Conservation (phyloP, 176 grass and related monocot species). For the Carex scoparia region DNA sequence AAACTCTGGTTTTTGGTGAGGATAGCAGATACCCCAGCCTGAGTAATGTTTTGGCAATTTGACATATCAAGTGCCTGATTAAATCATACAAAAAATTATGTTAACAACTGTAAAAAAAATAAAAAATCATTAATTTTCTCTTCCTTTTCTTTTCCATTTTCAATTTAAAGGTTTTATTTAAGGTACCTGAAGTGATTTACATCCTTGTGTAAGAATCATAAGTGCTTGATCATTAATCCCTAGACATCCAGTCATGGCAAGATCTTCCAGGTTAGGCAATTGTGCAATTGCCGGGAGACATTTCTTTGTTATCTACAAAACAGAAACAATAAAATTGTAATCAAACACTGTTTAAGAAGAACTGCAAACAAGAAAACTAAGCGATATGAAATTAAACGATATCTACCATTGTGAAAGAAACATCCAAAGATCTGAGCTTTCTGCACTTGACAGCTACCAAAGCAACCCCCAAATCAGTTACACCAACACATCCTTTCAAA, state of each 20-base stretch:
- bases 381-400: conserved; percentile 7
- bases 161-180: neutral
- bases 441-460: conserved; percentile 69
- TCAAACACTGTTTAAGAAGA: conserved; percentile 4
- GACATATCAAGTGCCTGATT: conserved; percentile 75
- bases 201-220: conserved; percentile 36
- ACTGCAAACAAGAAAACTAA: neutral
- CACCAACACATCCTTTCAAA: conserved; percentile 67
- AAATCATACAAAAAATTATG: conserved; percentile 11
- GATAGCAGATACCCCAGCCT: conserved; percentile 43
- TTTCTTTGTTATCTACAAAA: conserved; percentile 55
- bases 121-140: neutral
- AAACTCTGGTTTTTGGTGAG: conserved; percentile 39
- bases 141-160: neutral
- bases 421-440: conserved; percentile 50
- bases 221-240: conserved; percentile 61
- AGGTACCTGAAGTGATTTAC: conserved; percentile 68
- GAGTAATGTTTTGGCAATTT: conserved; percentile 52
- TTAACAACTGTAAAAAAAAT: neutral
- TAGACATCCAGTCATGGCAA: conserved; percentile 50
- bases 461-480: conserved; percentile 62
- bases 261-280: conserved; percentile 54
- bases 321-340: neutral
- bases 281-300: conserved; percentile 51
- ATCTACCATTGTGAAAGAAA: conserved; percentile 76